phyloP scores from a whole-genome alignment of 2,329 filamentous ascomycete genomes.

The Catunica adiposa region DNA sequence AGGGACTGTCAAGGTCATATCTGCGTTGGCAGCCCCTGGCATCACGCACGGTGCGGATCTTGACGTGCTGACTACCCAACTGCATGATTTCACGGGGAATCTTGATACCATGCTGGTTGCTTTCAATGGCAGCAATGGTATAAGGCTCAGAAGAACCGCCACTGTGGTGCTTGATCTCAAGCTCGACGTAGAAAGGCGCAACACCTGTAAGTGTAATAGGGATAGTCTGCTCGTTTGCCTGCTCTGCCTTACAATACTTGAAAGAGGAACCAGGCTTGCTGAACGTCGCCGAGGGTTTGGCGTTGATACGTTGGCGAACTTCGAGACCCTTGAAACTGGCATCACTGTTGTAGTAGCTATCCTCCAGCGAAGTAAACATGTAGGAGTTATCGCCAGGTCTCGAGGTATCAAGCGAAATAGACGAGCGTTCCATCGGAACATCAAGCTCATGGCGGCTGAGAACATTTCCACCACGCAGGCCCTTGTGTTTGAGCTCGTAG shows the following conservation, averaged over 20 bases:
- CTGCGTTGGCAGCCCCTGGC: conserved; percentile 70
- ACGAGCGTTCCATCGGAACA: conserved; percentile 57
- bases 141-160: conserved; percentile 65
- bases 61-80: conserved; percentile 75
- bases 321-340: conserved; percentile 48
- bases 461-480: conserved; percentile 46
- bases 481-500: conserved; percentile 63
- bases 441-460: conserved; percentile 57
- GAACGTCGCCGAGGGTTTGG: conserved; percentile 69
- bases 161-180: conserved; percentile 85
- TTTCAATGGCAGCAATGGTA: conserved; percentile 61
- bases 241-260: conserved; percentile 82
- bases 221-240: conserved; percentile 68
- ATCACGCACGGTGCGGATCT: conserved; percentile 80
- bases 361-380: conserved; percentile 64
- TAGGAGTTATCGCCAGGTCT: conserved; percentile 76
- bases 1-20: conserved; percentile 51
- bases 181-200: conserved; percentile 76
- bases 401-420: conserved; percentile 71
- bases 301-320: conserved; percentile 69
- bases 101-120: conserved; percentile 58
- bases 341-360: conserved; percentile 70
- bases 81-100: conserved; percentile 75
- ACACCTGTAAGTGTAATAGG: conserved; percentile 70
- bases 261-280: conserved; percentile 78